These are phyloP conservation scores for Ailanthus altissimus DNA, from an alignment of 345 rosid genomes.

Conservation along the genomic window DNA sequence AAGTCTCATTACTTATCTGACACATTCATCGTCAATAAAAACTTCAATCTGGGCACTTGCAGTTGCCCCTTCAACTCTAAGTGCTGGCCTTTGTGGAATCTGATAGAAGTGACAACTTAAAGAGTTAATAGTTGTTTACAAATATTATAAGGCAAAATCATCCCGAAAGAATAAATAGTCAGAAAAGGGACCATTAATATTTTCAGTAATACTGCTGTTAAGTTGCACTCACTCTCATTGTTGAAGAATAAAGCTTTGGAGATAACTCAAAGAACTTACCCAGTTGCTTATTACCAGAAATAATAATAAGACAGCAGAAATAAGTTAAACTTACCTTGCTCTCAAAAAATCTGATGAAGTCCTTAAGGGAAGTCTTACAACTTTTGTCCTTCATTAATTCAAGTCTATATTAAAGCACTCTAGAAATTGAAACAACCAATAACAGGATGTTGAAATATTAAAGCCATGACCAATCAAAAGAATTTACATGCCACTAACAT, in stretches of 20 bases:
- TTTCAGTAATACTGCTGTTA: too few species aligned
- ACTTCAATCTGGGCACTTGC: slow-evolving; percentile 64
- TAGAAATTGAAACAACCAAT: neutral
- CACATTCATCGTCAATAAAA: slow-evolving; percentile 72
- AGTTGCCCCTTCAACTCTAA: slow-evolving; percentile 41
- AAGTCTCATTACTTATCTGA: slow-evolving; percentile 45
- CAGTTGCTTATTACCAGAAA: too few species aligned
- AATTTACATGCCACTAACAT: neutral
- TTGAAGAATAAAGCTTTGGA: too few species aligned
- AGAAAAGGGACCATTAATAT: too few species aligned
- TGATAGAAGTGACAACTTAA: slow-evolving; percentile 27
- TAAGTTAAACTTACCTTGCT: too few species aligned
- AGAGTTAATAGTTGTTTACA: slow-evolving; percentile 14
- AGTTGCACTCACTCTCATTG: too few species aligned
- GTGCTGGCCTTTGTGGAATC: slow-evolving; percentile 63
- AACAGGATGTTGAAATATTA: neutral
- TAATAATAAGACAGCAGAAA: too few species aligned
- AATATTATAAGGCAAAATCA: slow-evolving; percentile 8
- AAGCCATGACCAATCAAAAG: slow-evolving; percentile 1
- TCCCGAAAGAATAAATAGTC: neutral
- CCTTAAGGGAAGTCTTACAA: too few species aligned
- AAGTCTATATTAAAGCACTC: neutral
- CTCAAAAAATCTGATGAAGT: too few species aligned
- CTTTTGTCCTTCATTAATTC: too few species aligned
- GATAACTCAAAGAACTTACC: too few species aligned